Base-by-base conservation (phyloP, 148 eudicot species). In the Limonium bicolor region DNA sequence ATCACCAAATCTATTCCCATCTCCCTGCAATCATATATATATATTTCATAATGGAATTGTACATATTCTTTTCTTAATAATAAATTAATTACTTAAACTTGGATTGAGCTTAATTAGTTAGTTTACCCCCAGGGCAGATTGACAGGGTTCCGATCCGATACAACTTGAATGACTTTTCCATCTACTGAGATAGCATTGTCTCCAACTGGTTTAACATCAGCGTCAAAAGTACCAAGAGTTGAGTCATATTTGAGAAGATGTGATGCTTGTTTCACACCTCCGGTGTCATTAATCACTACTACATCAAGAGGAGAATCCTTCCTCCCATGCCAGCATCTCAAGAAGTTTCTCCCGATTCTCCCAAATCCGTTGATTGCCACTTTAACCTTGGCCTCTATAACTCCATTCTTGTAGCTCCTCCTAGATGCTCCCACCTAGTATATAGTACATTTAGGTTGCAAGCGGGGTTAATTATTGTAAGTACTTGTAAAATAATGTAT, bases 181-280 rank as follows among this genome's bases (percentile, higher is more conserved):
- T 90, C 99, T 21, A 90, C 99, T 1, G 99, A 90, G 53, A 90
- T 84, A 33, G 58, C 82, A 36, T 71, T 68, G 4, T 58, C 61
- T 1, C 95, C 99, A 0, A 56, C 76, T 4, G 99, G 88, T 63
- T 75, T 84, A 61, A 90, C 99, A 27, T 80, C 93, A 4, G 99
- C 99, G 0, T 90, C 99, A 13, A 90, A 90, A 35, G 68, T 90
- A 10, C 99, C 99, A 42, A 90, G 93, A 51, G 87, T 90, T 48
- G 99, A 90, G 56, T 90, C 99, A 48, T 90, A 90, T 61, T 90
- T 90, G 62, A 90, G 93, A 26, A 90, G 93, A 78, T 90, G 99
- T 24, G 99, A 80, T 20, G 99, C 99, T 49, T 84, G 95, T 64
- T 90, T 90, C 33, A 84, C 87, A 40, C 99, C 99, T 3, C 99